phyloP scores from a whole-genome alignment of 176 grass and related monocot species.

The Cymbopogon citratus region DNA sequence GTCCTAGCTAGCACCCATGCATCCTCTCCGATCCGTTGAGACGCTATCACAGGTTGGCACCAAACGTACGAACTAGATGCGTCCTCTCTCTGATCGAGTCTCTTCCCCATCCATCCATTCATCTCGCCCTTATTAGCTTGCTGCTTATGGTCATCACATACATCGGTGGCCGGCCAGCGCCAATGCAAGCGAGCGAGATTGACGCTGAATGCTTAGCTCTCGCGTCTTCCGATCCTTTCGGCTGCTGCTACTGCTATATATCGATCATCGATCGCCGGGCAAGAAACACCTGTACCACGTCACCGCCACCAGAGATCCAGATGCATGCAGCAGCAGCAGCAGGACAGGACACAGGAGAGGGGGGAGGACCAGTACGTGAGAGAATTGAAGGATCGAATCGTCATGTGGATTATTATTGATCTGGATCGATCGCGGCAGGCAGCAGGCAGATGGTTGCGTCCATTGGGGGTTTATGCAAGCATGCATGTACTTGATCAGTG shows the following conservation, averaged over 20 bases:
- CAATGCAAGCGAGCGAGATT: no score
- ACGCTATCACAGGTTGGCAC: constrained; percentile 26
- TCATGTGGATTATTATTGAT: background rate
- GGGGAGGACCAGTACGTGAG: background rate
- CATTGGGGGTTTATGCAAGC: constrained; percentile 10
- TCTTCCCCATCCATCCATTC: background rate
- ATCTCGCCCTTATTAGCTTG: background rate
- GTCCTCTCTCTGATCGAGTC: background rate
- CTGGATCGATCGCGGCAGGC: background rate
- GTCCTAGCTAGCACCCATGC: background rate
- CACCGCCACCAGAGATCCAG: background rate
- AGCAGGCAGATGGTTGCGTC: constrained; percentile 3
- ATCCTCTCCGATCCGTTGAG: background rate
- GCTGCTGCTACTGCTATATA: background rate
- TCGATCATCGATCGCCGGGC: background rate
- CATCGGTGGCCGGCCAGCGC: no score
- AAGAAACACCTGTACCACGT: background rate
- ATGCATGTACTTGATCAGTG: constrained; percentile 8
- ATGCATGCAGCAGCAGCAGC: no score
- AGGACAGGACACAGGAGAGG: background rate
- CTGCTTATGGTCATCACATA: background rate
- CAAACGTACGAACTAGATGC: background rate
- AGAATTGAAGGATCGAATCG: background rate
- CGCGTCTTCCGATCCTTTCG: background rate
- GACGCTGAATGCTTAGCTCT: background rate